Evolutionary conservation across 495 filamentous ascomycete species (phyloP).

Genomic region (Neurospora africana): DNA sequence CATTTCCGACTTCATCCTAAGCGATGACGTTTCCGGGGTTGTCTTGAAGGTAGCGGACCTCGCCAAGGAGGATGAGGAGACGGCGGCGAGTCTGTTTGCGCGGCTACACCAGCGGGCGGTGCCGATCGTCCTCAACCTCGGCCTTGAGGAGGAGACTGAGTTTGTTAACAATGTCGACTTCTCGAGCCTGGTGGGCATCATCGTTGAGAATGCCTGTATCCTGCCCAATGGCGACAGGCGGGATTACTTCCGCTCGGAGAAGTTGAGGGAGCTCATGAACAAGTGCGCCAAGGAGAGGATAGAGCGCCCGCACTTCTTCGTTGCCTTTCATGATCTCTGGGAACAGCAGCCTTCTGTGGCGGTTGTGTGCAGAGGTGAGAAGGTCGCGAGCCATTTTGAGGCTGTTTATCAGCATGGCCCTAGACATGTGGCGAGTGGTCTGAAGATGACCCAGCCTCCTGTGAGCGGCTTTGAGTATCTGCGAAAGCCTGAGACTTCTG

Average conservation of each 20-base stretch:
- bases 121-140: slow-evolving; percentile 7
- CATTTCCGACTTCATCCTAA: background rate
- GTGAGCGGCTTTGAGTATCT: slow-evolving; percentile 17
- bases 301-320: slow-evolving; percentile 10
- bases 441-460: background rate
- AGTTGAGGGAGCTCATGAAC: slow-evolving; percentile 31
- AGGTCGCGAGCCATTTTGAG: slow-evolving; percentile 18
- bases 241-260: slow-evolving; percentile 39
- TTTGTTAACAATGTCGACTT: slow-evolving; percentile 5
- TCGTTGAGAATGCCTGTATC: slow-evolving; percentile 42
- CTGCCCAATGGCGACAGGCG: slow-evolving; percentile 35
- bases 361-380: slow-evolving; percentile 14
- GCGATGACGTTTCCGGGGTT: background rate
- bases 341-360: slow-evolving; percentile 9
- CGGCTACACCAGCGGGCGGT: slow-evolving; percentile 1
- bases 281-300: slow-evolving; percentile 6
- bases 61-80: background rate
- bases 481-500: slow-evolving; percentile 11
- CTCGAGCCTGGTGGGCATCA: slow-evolving; percentile 23
- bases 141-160: slow-evolving; percentile 1
- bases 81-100: slow-evolving; percentile 1
- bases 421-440: background rate
- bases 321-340: slow-evolving; percentile 18
- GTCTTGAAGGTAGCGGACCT: background rate
- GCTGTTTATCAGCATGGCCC: slow-evolving; percentile 16